phyloP scores from a whole-genome alignment of 129 eudicot genomes.

The Sambucus nigra region DNA sequence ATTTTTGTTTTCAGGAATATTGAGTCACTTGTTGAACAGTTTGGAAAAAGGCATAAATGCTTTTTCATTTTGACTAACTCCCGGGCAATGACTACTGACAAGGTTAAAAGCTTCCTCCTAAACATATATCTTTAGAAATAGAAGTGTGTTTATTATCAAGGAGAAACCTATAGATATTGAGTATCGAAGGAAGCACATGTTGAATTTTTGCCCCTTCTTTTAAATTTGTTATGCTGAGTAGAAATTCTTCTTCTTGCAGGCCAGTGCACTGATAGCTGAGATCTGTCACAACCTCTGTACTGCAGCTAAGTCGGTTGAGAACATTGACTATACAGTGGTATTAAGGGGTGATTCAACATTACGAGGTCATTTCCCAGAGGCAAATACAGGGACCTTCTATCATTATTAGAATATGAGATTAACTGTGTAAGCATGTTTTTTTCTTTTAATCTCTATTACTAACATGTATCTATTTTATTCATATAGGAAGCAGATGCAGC shows the following conservation, averaged over 20 bases:
- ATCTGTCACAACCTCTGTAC: slow-evolving; percentile 60
- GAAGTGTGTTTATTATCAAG: not conserved
- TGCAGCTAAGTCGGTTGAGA: slow-evolving; percentile 61
- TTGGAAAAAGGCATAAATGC: slow-evolving; percentile 67
- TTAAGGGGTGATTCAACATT: slow-evolving; percentile 97
- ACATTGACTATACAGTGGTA: slow-evolving; percentile 77
- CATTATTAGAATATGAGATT: not conserved
- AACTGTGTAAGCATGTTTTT: not conserved
- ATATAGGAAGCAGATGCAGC: slow-evolving; percentile 92
- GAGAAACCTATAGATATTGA: not conserved
- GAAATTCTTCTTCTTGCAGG: slow-evolving; percentile 45
- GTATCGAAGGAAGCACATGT: not conserved
- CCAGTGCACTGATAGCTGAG: slow-evolving; percentile 57
- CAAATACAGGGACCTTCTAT: slow-evolving; percentile 25
- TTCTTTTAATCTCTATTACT: not conserved
- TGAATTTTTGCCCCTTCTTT: not conserved
- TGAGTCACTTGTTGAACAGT: slow-evolving; percentile 74
- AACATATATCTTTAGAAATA: not conserved
- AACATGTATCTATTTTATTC: slow-evolving; percentile 10
- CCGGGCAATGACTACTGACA: slow-evolving; percentile 67
- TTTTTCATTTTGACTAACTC: slow-evolving; percentile 97
- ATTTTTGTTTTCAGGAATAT: slow-evolving; percentile 49
- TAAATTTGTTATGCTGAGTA: slow-evolving; percentile 1
- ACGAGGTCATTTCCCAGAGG: slow-evolving; percentile 99
- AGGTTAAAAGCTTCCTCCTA: slow-evolving; percentile 34